Conservation (phyloP, 1,284 basidiomycete species). For the Irpex sp. region DNA sequence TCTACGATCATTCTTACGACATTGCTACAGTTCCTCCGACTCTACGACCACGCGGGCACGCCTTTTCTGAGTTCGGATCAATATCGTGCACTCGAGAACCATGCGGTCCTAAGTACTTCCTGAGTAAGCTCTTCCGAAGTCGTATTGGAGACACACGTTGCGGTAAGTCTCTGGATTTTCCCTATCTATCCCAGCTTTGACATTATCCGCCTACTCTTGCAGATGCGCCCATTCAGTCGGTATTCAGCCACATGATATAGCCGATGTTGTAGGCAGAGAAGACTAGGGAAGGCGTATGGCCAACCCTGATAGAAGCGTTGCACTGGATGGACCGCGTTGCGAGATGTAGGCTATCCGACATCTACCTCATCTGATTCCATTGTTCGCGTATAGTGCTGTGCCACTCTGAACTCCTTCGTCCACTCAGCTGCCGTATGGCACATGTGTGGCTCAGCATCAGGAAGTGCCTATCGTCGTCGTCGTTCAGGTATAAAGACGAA, state of each 20-base stretch:
- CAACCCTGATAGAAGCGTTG: neutral
- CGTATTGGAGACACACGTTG: neutral
- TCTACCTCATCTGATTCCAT: neutral
- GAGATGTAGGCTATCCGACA: neutral
- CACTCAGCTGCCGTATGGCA: neutral
- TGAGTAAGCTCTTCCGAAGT: neutral
- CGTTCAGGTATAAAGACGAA: neutral
- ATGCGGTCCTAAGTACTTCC: neutral
- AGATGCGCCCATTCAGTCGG: neutral
- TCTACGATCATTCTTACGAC: neutral
- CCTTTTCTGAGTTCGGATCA: neutral
- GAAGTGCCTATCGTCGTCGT: neutral
- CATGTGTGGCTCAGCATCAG: neutral
- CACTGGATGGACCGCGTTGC: neutral
- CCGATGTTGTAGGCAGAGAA: neutral
- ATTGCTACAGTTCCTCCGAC: neutral
- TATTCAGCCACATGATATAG: neutral
- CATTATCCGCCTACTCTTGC: neutral
- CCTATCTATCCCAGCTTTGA: neutral
- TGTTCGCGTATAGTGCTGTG: neutral
- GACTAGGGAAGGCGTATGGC: neutral
- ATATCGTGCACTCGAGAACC: neutral
- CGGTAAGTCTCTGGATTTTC: neutral
- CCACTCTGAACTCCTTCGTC: neutral
- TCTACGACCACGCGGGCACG: neutral